Percentiles rank a stretch among this genome's conserved stretches.
These are phyloP conservation scores for Daucus carota DNA, from an alignment of 129 eudicot genomes.

Conservation along the genomic window DH1_v3.0 NC_030388.2:26455501-26456000, in stretches of 20 bases:
- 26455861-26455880: slow-evolving; percentile 1
- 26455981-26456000: slow-evolving; percentile 96
- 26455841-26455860: slow-evolving; percentile 8
- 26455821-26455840: slow-evolving; percentile 11
- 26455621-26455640: neutral
- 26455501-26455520: slow-evolving; percentile 80
- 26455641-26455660: slow-evolving; percentile 16
- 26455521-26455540: slow-evolving; percentile 78
- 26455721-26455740: slow-evolving; percentile 82
- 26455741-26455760: slow-evolving; percentile 52
- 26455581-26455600: slow-evolving; percentile 44
- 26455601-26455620: slow-evolving; percentile 5
- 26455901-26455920: slow-evolving; percentile 90
- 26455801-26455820: neutral
- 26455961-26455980: slow-evolving; percentile 95
- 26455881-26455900: slow-evolving; percentile 82
- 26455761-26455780: slow-evolving; percentile 6
- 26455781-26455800: neutral
- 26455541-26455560: slow-evolving; percentile 90
- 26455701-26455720: slow-evolving; percentile 48
- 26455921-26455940: slow-evolving; percentile 88
- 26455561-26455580: slow-evolving; percentile 81
- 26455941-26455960: slow-evolving; percentile 87
- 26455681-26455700: slow-evolving; percentile 53
- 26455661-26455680: slow-evolving; percentile 84